phyloP scores from a whole-genome alignment of 371 early-diverging fungal species.

The Apophysomyces ossiformis region DNA sequence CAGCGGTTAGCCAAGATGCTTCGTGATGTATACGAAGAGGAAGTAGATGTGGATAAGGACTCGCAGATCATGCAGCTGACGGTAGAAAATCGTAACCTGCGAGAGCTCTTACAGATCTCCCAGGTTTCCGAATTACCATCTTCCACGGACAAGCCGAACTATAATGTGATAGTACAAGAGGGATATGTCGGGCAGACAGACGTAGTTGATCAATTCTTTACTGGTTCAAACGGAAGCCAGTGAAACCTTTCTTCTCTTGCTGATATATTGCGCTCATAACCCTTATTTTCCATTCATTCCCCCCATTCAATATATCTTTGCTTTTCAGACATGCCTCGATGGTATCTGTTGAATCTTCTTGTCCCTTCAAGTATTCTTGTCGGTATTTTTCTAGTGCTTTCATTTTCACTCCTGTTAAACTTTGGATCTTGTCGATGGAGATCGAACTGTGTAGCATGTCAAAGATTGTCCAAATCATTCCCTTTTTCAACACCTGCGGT shows the following conservation, averaged over 20 bases:
- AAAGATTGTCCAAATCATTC: slow-evolving; percentile 32
- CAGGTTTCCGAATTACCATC: slow-evolving; percentile 10
- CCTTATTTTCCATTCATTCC: slow-evolving; percentile 28
- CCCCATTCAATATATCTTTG: slow-evolving; percentile 29
- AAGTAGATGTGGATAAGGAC: slow-evolving; percentile 22
- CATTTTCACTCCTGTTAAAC: neutral
- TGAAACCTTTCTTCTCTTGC: slow-evolving; percentile 8
- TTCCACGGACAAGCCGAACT: neutral
- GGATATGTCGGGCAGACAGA: neutral
- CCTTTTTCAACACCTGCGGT: slow-evolving; percentile 31
- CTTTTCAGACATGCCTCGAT: slow-evolving; percentile 20
- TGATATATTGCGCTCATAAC: slow-evolving; percentile 36
- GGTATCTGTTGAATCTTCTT: slow-evolving; percentile 10
- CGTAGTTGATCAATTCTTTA: slow-evolving; percentile 13
- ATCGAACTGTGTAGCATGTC: slow-evolving; percentile 18
- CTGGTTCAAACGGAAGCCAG: neutral
- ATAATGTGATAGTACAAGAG: neutral
- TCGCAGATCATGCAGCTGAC: slow-evolving; percentile 31
- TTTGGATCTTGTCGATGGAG: neutral
- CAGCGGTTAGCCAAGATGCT: slow-evolving; percentile 29
- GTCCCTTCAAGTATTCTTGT: slow-evolving; percentile 23
- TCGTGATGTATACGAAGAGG: slow-evolving; percentile 26
- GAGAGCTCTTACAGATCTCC: slow-evolving; percentile 29
- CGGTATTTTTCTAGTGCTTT: slow-evolving; percentile 14
- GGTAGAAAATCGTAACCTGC: slow-evolving; percentile 36